phyloP scores from a whole-genome alignment of 164 flowering plant species.

The Stephania yunnanensis region DNA sequence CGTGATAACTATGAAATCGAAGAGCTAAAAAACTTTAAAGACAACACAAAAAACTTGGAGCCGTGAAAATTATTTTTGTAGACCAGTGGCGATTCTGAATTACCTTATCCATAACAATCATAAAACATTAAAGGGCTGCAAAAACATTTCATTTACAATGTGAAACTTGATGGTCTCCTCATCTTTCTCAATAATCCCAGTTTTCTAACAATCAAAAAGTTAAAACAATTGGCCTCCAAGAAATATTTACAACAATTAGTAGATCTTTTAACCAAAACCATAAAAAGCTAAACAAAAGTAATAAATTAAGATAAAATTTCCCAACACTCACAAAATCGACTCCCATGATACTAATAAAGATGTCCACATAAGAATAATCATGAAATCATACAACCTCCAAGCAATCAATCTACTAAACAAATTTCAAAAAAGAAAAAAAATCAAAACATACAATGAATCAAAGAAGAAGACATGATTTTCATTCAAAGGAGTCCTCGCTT shows the following conservation, averaged over 20 bases:
- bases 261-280: no score
- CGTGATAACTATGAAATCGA: not conserved
- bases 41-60: not conserved
- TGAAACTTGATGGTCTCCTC: constrained; percentile 48
- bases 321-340: constrained; percentile 40
- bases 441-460: constrained; percentile 38
- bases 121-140: not conserved
- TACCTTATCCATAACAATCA: not conserved
- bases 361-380: constrained; percentile 51
- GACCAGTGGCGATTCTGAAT: not conserved
- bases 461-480: constrained; percentile 47
- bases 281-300: not conserved
- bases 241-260: not conserved
- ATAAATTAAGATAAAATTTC: not conserved
- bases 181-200: constrained; percentile 39
- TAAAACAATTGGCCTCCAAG: no score
- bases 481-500: constrained; percentile 33
- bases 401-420: not conserved
- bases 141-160: constrained; percentile 27
- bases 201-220: constrained; percentile 30
- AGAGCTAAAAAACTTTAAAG: not conserved
- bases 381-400: constrained; percentile 2
- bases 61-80: not conserved
- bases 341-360: constrained; percentile 48
- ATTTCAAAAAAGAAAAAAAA: not conserved